Conservation (phyloP, 805 yeast genomes). For the Kuraishia floccosa region DNA sequence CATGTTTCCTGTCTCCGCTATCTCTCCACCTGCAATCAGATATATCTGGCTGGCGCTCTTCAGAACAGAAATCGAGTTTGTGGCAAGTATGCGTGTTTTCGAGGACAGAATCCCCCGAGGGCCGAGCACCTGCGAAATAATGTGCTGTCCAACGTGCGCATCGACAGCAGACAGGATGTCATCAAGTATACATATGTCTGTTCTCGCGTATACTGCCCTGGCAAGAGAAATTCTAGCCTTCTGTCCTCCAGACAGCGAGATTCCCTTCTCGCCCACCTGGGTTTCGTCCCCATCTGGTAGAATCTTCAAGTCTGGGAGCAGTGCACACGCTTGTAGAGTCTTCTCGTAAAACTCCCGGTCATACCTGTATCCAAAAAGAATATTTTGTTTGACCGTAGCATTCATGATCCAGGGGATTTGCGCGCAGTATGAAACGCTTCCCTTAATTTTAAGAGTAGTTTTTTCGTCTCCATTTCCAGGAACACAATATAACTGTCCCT, state of each 20-base stretch:
- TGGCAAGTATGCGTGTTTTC: conserved; percentile 45
- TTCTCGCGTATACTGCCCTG: conserved; percentile 90
- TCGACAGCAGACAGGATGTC: conserved; percentile 96
- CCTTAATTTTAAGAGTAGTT: conserved; percentile 14
- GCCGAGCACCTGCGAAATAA: conserved; percentile 48
- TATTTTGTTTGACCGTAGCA: conserved; percentile 85
- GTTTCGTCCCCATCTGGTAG: conserved; percentile 88
- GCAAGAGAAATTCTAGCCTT: conserved; percentile 93
- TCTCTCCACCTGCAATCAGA: conserved; percentile 40
- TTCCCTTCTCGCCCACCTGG: conserved; percentile 95
- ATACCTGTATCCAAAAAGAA: conserved; percentile 77
- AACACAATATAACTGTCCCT: conserved; percentile 40
- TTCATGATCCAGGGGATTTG: conserved; percentile 95
- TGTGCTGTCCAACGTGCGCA: conserved; percentile 88
- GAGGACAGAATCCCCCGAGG: conserved; percentile 33
- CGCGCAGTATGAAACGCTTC: conserved; percentile 48
- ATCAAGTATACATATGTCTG: conserved; percentile 83
- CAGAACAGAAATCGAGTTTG: conserved; percentile 45
- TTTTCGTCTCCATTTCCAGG: conserved; percentile 15
- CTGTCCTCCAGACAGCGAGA: conserved; percentile 94
- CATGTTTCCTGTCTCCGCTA: conserved; percentile 46
- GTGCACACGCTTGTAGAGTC: conserved; percentile 83
- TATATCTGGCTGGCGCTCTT: conserved; percentile 49
- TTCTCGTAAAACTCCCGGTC: conserved; percentile 74
- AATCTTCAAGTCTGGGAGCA: conserved; percentile 62